Base-by-base conservation (phyloP, 2,329 filamentous ascomycete species). In the Basipetospora chlamydospora region DNA sequence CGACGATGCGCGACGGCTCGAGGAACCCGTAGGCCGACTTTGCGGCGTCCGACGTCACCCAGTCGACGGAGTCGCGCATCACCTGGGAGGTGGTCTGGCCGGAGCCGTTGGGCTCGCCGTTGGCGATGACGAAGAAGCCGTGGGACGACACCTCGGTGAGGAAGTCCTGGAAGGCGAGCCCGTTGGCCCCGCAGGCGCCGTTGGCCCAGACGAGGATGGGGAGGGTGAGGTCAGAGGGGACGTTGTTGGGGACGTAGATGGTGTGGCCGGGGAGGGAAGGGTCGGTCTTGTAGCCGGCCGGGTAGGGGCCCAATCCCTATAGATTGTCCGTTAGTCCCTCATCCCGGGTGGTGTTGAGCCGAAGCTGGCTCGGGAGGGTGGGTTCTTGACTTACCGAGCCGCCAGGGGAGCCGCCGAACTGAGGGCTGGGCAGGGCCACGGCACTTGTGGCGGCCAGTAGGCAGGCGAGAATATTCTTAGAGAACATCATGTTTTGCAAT, bases 171-270 rank as follows among this genome's bases (percentile, higher is more conserved):
- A 34, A 34, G 13, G 6, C 11, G 22, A 34, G 20, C 20, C 32
- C 32, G 21, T 34, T 15, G 21, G 20, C 20, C n/a, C 20, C n/a
- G 32, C 32, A 34, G 8, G 11, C 32, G 3, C 20, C 21, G 2
- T 34, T 13, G 32, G 20, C 32, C 32, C 32, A 34, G 20, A 34
- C 22, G 32, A 34, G 20, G 21, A 34, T 11, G 32, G 32, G 32
- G 11, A 34, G 32, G n/a, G 5, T 23, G 7, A 34, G 11, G 13
- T 16, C 32, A 2, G 12, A 7, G n/a, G 32, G 32, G 15, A 34
- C 13, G 8, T 34, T 22, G 3, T 12, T 25, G 4, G 32, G 32
- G 22, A n/a, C 8, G 32, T 25, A 34, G 20, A 34, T 12, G 4
- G 32, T 34, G 32, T 34, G 32, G 20, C 21, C 12, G 3, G 20